phyloP scores from a whole-genome alignment of 148 eudicot genomes.

The Camellia granthamiana region DNA sequence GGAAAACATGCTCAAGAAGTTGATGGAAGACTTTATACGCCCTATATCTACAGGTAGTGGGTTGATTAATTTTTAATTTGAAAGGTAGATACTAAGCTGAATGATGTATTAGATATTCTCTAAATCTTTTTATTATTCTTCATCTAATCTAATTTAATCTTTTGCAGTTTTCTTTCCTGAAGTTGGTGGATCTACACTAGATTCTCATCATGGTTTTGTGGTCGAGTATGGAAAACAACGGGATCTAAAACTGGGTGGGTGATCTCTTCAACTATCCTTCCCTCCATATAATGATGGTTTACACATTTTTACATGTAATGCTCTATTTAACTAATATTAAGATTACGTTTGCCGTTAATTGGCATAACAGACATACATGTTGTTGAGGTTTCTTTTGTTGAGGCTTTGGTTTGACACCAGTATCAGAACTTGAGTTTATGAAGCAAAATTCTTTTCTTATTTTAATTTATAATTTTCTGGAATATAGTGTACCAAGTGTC shows the following conservation, averaged over 20 bases:
- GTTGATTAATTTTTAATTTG: neutral
- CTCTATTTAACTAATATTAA: neutral
- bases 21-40: conserved; percentile 77
- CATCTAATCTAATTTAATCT: conserved; percentile 13
- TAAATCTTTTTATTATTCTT: neutral
- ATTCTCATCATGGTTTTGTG: conserved; percentile 95
- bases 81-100: neutral
- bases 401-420: neutral
- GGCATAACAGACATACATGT: neutral
- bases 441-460: neutral
- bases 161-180: conserved; percentile 87
- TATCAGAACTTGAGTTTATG: neutral
- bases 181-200: conserved; percentile 88
- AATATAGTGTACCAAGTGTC: neutral
- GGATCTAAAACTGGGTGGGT: conserved; percentile 86
- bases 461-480: neutral
- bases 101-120: neutral
- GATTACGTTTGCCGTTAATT: neutral
- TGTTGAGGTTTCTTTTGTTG: neutral
- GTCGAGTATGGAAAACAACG: conserved; percentile 86
- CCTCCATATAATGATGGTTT: neutral
- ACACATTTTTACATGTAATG: neutral
- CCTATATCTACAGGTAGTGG: conserved; percentile 72
- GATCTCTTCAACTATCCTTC: neutral
- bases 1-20: conserved; percentile 77